Conservation (phyloP, 257 asterid genomes). For the Capsicum rhomboideum region DNA sequence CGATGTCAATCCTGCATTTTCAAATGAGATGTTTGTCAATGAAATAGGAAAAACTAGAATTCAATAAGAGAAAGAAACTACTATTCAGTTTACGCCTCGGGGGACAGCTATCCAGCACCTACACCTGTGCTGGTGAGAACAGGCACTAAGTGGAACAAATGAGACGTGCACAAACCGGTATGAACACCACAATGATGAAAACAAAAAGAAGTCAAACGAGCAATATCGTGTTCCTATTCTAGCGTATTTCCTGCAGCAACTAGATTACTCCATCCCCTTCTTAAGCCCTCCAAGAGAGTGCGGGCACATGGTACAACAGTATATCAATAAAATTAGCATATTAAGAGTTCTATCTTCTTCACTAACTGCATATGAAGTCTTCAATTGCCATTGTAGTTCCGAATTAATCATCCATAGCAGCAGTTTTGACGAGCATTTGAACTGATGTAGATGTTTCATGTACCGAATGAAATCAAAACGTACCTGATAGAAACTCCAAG, state of each 20-base stretch:
- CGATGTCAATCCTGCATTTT: conserved; percentile 6
- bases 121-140: not conserved
- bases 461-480: not conserved
- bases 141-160: not conserved
- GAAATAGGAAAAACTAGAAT: too few relatives aligned
- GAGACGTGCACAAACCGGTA: not conserved
- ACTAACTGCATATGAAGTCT: not conserved
- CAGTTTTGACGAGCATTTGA: not conserved
- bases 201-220: not conserved
- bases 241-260: not conserved
- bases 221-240: not conserved
- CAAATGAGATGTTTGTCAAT: not conserved
- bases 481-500: conserved; percentile 6
- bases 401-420: not conserved
- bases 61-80: not conserved
- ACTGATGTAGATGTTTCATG: not conserved
- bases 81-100: not conserved
- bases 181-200: not conserved
- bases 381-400: not conserved
- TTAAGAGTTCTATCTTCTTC: not conserved
- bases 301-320: not conserved
- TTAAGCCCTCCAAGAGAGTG: not conserved
- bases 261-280: not conserved
- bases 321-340: not conserved
- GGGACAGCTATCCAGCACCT: not conserved